Conservation (phyloP, 345 rosid genomes). For the Bruguiera gymnorhiza region DNA sequence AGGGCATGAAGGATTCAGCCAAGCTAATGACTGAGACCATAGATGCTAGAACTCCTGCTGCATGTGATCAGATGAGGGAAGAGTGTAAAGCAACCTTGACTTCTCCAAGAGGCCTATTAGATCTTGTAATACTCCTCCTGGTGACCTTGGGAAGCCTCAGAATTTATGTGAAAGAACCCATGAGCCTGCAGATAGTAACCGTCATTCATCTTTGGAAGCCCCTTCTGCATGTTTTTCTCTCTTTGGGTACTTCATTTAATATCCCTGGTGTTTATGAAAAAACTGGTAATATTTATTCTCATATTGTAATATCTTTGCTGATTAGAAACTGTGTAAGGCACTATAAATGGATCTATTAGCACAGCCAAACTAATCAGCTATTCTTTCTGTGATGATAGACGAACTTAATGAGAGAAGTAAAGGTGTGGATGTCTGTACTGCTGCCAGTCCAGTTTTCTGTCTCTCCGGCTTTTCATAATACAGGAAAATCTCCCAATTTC, state of each 20-base stretch:
- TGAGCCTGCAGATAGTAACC: background rate
- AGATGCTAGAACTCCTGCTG: no score
- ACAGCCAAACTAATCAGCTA: no score
- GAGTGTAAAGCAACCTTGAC: no score
- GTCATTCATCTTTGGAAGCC: background rate
- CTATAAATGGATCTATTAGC: no score
- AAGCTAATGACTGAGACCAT: no score
- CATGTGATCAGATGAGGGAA: no score
- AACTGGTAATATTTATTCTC: background rate
- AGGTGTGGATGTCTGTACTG: background rate
- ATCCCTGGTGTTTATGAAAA: background rate
- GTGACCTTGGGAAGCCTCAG: background rate
- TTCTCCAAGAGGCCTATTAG: no score
- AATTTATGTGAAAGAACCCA: conserved; percentile 5
- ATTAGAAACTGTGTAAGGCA: background rate
- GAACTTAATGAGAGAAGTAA: background rate
- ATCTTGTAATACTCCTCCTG: background rate
- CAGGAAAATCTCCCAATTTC: background rate
- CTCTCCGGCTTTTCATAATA: background rate
- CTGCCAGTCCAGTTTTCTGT: conserved; percentile 1
- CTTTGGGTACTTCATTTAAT: conserved; percentile 6
- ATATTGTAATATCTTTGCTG: background rate
- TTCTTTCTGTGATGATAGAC: conserved; percentile 1
- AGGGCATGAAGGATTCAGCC: no score
- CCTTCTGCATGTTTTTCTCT: background rate